A percentile compares a stretch with the other conserved stretches of the same genome.
These are phyloP conservation scores for Secale cereale DNA, from an alignment of 176 grass and related monocot species.

Conservation along the genomic window DNA sequence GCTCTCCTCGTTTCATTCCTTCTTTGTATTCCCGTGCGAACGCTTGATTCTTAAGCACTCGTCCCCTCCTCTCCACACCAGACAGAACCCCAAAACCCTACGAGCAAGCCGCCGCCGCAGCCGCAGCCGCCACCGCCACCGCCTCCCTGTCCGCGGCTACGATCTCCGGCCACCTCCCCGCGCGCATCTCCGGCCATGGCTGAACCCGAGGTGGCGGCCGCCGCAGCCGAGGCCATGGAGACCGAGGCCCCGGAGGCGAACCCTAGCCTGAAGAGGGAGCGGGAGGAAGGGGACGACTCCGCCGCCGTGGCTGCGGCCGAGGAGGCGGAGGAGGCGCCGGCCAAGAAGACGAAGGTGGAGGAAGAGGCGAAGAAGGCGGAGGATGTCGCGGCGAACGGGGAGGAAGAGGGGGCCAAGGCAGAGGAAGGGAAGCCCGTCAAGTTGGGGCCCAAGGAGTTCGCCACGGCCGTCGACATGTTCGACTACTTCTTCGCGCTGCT, in stretches of 20 bases:
- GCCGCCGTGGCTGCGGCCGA: not conserved
- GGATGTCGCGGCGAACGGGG: not conserved
- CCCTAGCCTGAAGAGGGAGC: constrained; percentile 34
- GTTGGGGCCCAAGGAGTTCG: constrained; percentile 82
- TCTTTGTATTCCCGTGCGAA: not conserved
- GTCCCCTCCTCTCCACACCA: not conserved
- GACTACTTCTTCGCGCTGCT: constrained; percentile 75
- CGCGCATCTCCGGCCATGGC: constrained; percentile 17
- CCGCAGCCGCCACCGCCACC: constrained; percentile 23
- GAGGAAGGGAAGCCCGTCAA: constrained; percentile 43
- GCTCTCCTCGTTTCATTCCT: not conserved
- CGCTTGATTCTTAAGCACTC: not conserved
- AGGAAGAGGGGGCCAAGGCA: not conserved
- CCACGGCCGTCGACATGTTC: constrained; percentile 70
- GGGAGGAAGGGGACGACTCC: constrained; percentile 30
- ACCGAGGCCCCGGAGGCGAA: constrained; percentile 28
- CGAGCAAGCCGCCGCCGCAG: constrained; percentile 9
- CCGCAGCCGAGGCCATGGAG: constrained; percentile 10
- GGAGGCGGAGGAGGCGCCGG: constrained; percentile 8
- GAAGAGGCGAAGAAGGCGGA: constrained; percentile 20
- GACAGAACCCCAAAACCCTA: constrained; percentile 35
- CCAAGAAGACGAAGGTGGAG: constrained; percentile 34
- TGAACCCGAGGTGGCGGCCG: constrained; percentile 29
- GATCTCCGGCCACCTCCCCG: not conserved
- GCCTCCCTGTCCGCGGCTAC: not conserved